Conservation (phyloP, 768 basidiomycete genomes). For the Mycena maculata region DNA sequence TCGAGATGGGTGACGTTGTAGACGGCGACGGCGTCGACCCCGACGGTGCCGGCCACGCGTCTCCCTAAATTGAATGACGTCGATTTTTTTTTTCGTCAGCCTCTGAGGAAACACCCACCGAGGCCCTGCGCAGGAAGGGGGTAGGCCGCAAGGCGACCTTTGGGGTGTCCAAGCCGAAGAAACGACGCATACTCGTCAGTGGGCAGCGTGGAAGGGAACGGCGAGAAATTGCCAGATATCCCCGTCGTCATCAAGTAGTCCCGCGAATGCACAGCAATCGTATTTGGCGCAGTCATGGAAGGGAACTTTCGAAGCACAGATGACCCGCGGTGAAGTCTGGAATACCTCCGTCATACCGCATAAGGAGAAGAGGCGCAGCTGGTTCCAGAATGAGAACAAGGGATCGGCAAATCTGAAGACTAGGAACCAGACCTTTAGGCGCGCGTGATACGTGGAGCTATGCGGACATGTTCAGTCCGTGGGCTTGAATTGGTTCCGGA, state of each 20-base stretch:
- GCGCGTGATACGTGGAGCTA: conserved; percentile 3
- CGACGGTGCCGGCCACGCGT: neutral
- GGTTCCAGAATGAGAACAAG: conserved; percentile 3
- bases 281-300: conserved; percentile 7
- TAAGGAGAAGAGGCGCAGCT: neutral
- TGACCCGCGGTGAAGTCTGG: neutral
- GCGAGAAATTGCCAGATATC: neutral
- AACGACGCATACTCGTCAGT: conserved; percentile 24
- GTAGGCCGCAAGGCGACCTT: conserved; percentile 17
- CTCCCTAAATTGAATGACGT: neutral
- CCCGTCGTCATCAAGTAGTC: conserved; percentile 21
- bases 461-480: neutral
- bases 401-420: neutral
- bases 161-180: conserved; percentile 19
- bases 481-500: neutral
- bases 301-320: conserved; percentile 10
- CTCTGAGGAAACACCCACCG: conserved; percentile 7
- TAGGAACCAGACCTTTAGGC: conserved; percentile 16
- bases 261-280: conserved; percentile 17
- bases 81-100: neutral
- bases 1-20: conserved; percentile 12
- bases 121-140: conserved; percentile 18
- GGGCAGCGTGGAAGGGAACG: conserved; percentile 1
- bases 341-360: conserved; percentile 13
- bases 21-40: neutral